These are phyloP conservation scores for Penicillium ucsense DNA, from an alignment of 495 filamentous ascomycete species.

Conservation along the genomic window DNA sequence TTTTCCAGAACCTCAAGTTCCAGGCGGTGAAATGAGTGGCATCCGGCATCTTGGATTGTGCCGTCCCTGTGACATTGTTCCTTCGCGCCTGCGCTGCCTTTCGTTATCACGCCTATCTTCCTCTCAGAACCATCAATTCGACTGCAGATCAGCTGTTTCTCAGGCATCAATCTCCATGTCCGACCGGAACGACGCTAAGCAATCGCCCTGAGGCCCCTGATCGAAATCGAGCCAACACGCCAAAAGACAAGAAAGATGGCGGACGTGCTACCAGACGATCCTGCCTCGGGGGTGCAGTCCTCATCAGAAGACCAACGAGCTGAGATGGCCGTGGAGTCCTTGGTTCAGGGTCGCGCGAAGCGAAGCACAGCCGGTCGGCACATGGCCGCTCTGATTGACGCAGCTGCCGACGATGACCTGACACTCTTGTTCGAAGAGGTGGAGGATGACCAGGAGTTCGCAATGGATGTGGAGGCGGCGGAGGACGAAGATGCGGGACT, in stretches of 20 bases:
- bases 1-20: too few species aligned
- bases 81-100: too few species aligned
- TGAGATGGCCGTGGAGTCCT: slow-evolving; percentile 51
- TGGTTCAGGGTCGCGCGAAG: slow-evolving; percentile 67
- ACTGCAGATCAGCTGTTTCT: too few species aligned
- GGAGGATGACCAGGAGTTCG: slow-evolving; percentile 76
- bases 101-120: too few species aligned
- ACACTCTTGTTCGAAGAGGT: slow-evolving; percentile 78
- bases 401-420: slow-evolving; percentile 67
- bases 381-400: slow-evolving; percentile 69
- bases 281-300: slow-evolving; percentile 19
- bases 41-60: too few species aligned
- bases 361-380: slow-evolving; percentile 81
- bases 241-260: slow-evolving; percentile 7
- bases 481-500: slow-evolving; percentile 69
- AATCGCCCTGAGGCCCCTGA: not conserved
- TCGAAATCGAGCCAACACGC: not conserved
- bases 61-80: too few species aligned
- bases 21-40: too few species aligned
- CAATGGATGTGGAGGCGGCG: slow-evolving; percentile 54
- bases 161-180: not conserved
- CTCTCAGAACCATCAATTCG: too few species aligned
- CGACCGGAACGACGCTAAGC: not conserved
- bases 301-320: slow-evolving; percentile 25
- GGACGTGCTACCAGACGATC: slow-evolving; percentile 23